Conservation (phyloP, 495 filamentous ascomycete species). For the Talaromyces proteolyticus region DNA sequence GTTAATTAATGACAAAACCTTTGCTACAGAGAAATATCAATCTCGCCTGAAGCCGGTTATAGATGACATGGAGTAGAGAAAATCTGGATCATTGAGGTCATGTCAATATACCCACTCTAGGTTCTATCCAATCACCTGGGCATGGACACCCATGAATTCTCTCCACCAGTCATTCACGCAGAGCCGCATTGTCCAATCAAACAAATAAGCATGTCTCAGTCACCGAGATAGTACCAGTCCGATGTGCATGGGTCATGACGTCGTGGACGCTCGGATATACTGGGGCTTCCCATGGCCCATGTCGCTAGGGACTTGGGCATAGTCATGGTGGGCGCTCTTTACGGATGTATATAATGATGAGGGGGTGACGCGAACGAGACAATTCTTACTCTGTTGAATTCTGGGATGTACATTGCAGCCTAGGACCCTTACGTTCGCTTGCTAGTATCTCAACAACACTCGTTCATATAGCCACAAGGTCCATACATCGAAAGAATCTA, state of each 20-base stretch:
- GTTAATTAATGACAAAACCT: too few species aligned
- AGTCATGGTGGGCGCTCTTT: not conserved
- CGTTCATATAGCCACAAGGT: not conserved
- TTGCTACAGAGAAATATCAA: too few species aligned
- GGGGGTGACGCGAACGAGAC: not conserved
- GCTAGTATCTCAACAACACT: not conserved
- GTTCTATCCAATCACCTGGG: not conserved
- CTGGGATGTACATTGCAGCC: not conserved
- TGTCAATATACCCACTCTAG: too few species aligned
- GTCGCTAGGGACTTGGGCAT: too few species aligned
- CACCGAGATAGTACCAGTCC: not conserved
- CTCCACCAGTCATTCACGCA: not conserved
- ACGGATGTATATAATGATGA: not conserved
- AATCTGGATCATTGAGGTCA: too few species aligned
- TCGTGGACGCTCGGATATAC: not conserved
- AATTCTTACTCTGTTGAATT: not conserved
- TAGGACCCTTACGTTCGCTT: not conserved
- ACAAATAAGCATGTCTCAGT: not conserved
- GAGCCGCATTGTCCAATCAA: not conserved
- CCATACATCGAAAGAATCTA: not conserved
- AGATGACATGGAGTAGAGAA: too few species aligned
- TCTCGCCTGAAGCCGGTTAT: too few species aligned
- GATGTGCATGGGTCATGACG: not conserved
- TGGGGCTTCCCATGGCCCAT: too few species aligned
- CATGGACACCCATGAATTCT: not conserved